phyloP scores from a whole-genome alignment of 352 stramenopile genomes.

The Phytophthora kernoviae region DNA sequence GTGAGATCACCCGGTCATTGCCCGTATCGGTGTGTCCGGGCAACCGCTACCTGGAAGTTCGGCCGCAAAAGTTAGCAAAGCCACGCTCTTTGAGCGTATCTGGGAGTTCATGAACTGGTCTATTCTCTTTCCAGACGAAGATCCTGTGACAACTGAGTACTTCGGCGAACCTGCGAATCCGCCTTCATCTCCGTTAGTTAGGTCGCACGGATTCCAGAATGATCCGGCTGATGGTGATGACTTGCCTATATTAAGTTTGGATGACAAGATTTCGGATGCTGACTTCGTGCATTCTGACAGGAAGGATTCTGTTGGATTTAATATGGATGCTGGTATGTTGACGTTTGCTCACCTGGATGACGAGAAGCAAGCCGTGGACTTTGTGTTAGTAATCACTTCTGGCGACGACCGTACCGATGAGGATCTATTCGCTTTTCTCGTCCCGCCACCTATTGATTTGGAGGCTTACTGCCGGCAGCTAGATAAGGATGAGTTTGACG shows the following conservation, averaged over 20 bases:
- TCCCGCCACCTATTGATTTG: slow-evolving; percentile 81
- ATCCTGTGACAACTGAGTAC: slow-evolving; percentile 66
- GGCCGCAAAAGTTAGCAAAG: slow-evolving; percentile 85
- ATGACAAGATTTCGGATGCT: slow-evolving; percentile 13
- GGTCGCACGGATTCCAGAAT: slow-evolving; percentile 37
- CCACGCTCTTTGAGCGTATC: slow-evolving; percentile 77
- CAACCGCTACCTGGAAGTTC: slow-evolving; percentile 78
- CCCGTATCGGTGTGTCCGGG: slow-evolving; percentile 78
- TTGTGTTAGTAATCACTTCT: slow-evolving; percentile 84
- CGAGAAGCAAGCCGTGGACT: slow-evolving; percentile 63
- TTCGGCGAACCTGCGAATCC: slow-evolving; percentile 66
- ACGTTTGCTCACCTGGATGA: slow-evolving; percentile 28
- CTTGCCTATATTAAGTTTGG: slow-evolving; percentile 8
- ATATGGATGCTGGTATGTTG: slow-evolving; percentile 8
- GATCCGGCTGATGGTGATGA: slow-evolving; percentile 13
- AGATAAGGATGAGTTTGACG: slow-evolving; percentile 65
- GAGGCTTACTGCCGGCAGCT: slow-evolving; percentile 80
- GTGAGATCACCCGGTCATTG: slow-evolving; percentile 74
- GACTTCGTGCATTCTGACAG: slow-evolving; percentile 14
- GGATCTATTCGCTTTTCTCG: slow-evolving; percentile 80
- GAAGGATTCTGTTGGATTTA: slow-evolving; percentile 27
- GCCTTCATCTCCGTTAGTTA: slow-evolving; percentile 51
- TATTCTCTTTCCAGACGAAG: slow-evolving; percentile 68
- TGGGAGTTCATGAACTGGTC: slow-evolving; percentile 88
- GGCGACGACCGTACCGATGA: slow-evolving; percentile 85